Conservation (phyloP, 2,329 filamentous ascomycete genomes). For the Diaporthe sp. region DNA sequence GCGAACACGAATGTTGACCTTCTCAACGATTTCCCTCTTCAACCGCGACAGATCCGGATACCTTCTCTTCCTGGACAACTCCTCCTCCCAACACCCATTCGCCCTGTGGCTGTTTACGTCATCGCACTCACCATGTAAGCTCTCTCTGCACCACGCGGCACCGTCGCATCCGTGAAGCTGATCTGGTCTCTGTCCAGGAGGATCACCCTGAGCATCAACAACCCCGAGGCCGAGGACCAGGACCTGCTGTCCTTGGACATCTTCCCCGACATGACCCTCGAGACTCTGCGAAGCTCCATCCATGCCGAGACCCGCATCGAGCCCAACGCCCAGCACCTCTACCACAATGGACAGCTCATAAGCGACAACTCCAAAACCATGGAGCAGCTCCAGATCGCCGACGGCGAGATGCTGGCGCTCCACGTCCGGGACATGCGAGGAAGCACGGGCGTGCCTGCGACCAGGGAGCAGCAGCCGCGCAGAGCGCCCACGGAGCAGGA, state of each 20-base stretch:
- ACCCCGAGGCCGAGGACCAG: constrained; percentile 77
- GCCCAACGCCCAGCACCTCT: constrained; percentile 82
- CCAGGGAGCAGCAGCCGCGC: constrained; percentile 49
- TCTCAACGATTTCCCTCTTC: neutral
- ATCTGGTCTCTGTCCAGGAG: constrained; percentile 69
- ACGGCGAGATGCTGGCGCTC: constrained; percentile 94
- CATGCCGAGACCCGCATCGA: constrained; percentile 85
- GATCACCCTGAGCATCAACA: constrained; percentile 88
- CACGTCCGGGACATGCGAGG: constrained; percentile 77
- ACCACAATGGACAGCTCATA: constrained; percentile 89
- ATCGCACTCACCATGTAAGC: constrained; percentile 18
- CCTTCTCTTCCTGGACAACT: neutral
- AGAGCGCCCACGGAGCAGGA: constrained; percentile 66
- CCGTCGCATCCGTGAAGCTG: constrained; percentile 35
- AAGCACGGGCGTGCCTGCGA: constrained; percentile 57
- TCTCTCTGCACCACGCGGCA: neutral
- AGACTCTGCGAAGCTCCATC: constrained; percentile 89
- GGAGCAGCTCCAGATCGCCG: constrained; percentile 82
- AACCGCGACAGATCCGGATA: neutral
- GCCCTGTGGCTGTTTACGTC: constrained; percentile 22
- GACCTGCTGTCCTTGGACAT: constrained; percentile 88
- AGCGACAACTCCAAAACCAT: constrained; percentile 84
- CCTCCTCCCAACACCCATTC: constrained; percentile 4
- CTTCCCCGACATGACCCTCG: constrained; percentile 84
- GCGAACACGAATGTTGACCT: neutral